A percentile compares a stretch with the other conserved stretches of the same genome.
phyloP scores from a whole-genome alignment of 1,284 basidiomycete species.

The Ustilago vetiveriae region DNA sequence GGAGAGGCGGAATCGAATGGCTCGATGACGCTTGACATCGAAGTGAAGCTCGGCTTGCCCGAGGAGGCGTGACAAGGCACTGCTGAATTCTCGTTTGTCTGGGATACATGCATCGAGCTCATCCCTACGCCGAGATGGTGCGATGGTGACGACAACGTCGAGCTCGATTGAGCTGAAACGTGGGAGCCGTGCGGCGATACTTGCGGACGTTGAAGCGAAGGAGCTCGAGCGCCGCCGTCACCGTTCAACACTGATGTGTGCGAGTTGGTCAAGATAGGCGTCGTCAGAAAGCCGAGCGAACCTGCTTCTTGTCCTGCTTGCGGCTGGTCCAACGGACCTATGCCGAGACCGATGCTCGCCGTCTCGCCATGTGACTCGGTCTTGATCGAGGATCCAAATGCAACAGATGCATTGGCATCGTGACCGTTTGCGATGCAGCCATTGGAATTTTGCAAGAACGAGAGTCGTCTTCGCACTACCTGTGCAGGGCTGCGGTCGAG shows the following conservation, averaged over 20 bases:
- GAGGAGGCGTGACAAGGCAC: not conserved
- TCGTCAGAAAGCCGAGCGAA: conserved; percentile 1
- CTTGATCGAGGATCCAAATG: conserved; percentile 1
- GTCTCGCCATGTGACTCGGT: conserved; percentile 3
- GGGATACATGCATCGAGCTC: conserved; percentile 19
- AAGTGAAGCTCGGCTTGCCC: conserved; percentile 1
- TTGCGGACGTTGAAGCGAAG: not conserved
- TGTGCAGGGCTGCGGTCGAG: conserved; percentile 13
- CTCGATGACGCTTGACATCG: conserved; percentile 7
- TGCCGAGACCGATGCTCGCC: conserved; percentile 5
- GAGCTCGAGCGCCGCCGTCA: not conserved
- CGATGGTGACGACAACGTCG: conserved; percentile 7
- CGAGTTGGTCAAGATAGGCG: not conserved
- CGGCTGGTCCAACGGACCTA: conserved; percentile 11
- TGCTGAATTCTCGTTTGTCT: not conserved
- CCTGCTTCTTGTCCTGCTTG: conserved; percentile 1
- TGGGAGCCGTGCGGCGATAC: conserved; percentile 4
- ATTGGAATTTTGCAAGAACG: not conserved
- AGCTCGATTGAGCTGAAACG: not conserved
- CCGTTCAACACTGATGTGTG: not conserved
- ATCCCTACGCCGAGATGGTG: conserved; percentile 3
- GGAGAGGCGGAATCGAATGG: conserved; percentile 29
- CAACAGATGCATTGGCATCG: not conserved
- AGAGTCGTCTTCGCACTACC: conserved; percentile 13
- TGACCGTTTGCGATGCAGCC: not conserved